Evolutionary conservation across 306 rosid species (phyloP).

Genomic region (Pyrus communis): DNA sequence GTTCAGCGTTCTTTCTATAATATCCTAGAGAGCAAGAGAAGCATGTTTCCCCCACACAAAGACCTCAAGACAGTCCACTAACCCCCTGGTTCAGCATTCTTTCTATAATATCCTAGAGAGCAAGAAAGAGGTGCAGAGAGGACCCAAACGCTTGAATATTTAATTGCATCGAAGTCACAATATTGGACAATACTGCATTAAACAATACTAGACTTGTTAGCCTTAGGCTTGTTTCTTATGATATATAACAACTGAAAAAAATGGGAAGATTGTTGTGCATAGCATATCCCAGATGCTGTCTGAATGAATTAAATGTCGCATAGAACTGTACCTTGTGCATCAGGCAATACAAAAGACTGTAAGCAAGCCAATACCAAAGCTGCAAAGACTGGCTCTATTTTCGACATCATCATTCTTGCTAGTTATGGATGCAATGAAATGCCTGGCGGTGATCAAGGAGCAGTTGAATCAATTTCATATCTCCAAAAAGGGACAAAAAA

Average conservation of each 20-base stretch:
- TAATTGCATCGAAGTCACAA: neutral
- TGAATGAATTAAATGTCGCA: neutral
- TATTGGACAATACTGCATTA: neutral
- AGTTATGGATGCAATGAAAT: conserved; percentile 14
- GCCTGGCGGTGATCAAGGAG: conserved; percentile 17
- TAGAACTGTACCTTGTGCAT: conserved; percentile 58
- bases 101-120: neutral
- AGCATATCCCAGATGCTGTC: neutral
- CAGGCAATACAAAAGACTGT: conserved; percentile 50
- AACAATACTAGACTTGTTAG: neutral
- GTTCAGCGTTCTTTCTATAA: too few relatives aligned
- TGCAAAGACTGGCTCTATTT: conserved; percentile 47
- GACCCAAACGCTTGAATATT: neutral
- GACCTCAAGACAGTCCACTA: neutral
- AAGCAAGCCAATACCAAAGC: conserved; percentile 48
- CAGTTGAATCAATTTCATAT: conserved; percentile 21
- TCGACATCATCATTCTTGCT: conserved; percentile 28
- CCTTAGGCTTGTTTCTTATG: neutral
- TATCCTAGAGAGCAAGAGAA: neutral
- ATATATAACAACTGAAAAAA: neutral
- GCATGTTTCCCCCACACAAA: neutral
- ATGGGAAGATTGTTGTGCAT: neutral
- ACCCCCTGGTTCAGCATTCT: neutral
- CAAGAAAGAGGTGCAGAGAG: neutral
- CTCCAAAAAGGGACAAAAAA: conserved; percentile 21